phyloP scores from a whole-genome alignment of 2,329 filamentous ascomycete genomes.

The Penicillium verrucosum region DNA sequence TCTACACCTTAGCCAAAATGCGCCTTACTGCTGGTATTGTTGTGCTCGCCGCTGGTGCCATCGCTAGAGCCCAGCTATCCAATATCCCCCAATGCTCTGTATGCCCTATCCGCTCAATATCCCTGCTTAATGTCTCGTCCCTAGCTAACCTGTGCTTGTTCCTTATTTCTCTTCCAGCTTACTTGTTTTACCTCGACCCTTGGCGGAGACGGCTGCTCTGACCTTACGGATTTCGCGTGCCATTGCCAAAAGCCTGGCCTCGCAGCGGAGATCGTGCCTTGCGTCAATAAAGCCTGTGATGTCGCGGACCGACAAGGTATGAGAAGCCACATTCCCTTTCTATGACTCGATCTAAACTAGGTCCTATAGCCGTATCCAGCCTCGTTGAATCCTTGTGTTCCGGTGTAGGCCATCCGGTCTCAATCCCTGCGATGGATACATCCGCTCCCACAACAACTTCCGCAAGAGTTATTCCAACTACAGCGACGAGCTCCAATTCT shows the following conservation, averaged over 20 bases:
- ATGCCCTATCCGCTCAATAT: background rate
- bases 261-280: constrained; percentile 1
- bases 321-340: background rate
- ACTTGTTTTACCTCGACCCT: constrained; percentile 1
- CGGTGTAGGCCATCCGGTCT: constrained; percentile 1
- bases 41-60: background rate
- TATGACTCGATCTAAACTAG: background rate
- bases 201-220: constrained; percentile 1
- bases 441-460: background rate
- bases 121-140: background rate
- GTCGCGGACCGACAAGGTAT: constrained; percentile 1
- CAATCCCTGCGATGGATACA: background rate
- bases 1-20: background rate
- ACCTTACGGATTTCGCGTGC: constrained; percentile 1
- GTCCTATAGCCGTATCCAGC: background rate
- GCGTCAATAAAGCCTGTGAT: constrained; percentile 3
- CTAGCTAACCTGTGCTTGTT: background rate
- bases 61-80: background rate
- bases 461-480: background rate
- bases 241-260: constrained; percentile 6
- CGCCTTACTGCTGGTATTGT: background rate
- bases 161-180: background rate
- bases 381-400: constrained; percentile 1
- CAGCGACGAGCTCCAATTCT: background rate
- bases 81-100: constrained; percentile 6